Evolutionary conservation across 2,329 filamentous ascomycete species (phyloP), one percentile per base, ranked within the genome.

Genomic region (Cladosporium halotolerans): DNA sequence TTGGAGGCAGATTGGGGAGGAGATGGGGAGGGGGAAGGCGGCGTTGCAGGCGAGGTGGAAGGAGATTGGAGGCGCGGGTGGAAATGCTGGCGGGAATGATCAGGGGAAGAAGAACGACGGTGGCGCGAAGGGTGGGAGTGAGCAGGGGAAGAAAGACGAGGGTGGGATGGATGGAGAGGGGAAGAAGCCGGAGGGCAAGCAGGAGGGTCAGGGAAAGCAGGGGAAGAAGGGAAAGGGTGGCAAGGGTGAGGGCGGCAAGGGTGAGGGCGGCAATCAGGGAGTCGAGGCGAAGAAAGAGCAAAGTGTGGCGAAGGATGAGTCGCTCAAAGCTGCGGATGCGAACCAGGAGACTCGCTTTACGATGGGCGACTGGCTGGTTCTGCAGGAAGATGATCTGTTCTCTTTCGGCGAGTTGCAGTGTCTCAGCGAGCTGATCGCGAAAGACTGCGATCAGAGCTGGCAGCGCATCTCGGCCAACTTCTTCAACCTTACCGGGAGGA

Each of bases 401-500:
- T 60, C 49, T 34, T 62, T 67, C 49, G 60, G 62, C n/a, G 70
- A 76, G 43, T 56, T 76, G 16, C 64, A 68, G 14, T 62, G 73
- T 8, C 64, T 81, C 14, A 72, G 72, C 34, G 63, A 68, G 19
- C 67, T 79, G 19, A 64, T 77, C 38, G 65, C 68, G 49, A 65
- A 69, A 43, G 76, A 77, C 58, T 34, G 48, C 31, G 44, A 52
- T 63, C 71, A 50, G 62, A 66, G 33, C 62, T 80, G 77, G 77
- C 56, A 73, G 11, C 63, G 72, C 4, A 66, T 80, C 2, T 72
- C 73, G 44, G 72, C 70, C 48, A 65, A 67, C 19, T 79, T 79
- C 66, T 72, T 67, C 51, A 75, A 78, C 51, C 71, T 71, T 63
- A 80, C 76, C 1, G 76, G 76, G 2, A 67, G 74, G 39, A 64